These are phyloP conservation scores for Lolium rigidum DNA, from an alignment of 176 grass and related monocot species.

Conservation along the genomic window DNA sequence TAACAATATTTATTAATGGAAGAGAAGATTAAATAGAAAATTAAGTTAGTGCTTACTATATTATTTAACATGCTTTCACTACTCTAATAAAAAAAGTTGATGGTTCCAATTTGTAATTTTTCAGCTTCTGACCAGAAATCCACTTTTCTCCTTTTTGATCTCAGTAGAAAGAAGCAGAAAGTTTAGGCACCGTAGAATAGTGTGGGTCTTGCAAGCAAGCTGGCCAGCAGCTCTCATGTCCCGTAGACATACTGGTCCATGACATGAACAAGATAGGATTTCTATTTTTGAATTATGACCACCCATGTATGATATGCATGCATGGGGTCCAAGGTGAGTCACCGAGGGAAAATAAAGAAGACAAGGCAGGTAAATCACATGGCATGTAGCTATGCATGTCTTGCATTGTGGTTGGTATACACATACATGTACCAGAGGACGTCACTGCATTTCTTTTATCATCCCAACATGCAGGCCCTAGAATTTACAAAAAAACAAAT, in stretches of 20 bases:
- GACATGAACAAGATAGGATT: conserved; percentile 43
- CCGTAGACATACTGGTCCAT: conserved; percentile 40
- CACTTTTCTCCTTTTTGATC: too few relatives aligned
- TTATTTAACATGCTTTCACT: too few relatives aligned
- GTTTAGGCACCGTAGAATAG: conserved; percentile 12
- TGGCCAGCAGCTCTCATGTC: conserved; percentile 1
- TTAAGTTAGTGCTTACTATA: neutral
- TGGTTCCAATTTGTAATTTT: too few relatives aligned
- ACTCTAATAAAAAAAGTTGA: too few relatives aligned
- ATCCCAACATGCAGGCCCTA: conserved; percentile 16
- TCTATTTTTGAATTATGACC: conserved; percentile 50
- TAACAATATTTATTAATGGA: neutral
- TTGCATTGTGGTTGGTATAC: conserved; percentile 18
- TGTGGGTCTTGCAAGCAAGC: conserved; percentile 16
- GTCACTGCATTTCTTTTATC: neutral
- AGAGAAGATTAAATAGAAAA: neutral
- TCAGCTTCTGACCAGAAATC: too few relatives aligned
- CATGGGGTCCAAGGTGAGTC: conserved; percentile 42
- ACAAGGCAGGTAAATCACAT: conserved; percentile 27
- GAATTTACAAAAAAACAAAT: conserved; percentile 3
- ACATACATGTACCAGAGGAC: neutral
- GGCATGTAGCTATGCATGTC: conserved; percentile 25
- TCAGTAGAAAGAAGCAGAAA: too few relatives aligned
- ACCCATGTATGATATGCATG: conserved; percentile 38
- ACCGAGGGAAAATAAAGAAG: conserved; percentile 11